These are phyloP conservation scores for Cupressus sempervirens DNA, from an alignment of 75 land plant species.

Conservation along the genomic window DNA sequence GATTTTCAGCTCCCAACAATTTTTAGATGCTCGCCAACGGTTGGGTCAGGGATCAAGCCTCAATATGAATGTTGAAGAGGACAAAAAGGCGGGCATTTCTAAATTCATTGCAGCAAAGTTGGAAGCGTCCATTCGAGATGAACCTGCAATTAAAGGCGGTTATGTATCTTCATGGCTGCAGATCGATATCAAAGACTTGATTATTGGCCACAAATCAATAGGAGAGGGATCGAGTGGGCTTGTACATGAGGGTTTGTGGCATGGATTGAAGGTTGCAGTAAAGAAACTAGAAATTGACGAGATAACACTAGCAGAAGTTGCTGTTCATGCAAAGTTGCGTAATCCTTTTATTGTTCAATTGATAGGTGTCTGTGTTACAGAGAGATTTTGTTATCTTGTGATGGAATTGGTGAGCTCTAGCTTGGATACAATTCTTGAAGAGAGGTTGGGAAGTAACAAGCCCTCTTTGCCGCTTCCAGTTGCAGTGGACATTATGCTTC, in stretches of 20 bases:
- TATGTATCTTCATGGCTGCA: neutral
- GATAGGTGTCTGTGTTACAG: neutral
- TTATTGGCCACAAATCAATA: neutral
- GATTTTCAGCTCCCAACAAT: neutral
- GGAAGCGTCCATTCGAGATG: neutral
- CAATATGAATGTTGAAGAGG: constrained; percentile 3
- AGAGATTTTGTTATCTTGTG: constrained; percentile 5
- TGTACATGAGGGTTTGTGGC: constrained; percentile 18
- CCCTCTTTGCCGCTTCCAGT: constrained; percentile 9
- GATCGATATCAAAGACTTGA: constrained; percentile 16
- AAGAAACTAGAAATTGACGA: neutral
- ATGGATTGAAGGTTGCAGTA: constrained; percentile 14
- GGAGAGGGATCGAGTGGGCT: neutral
- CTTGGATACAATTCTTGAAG: neutral
- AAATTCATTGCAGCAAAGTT: neutral
- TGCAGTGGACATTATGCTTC: constrained; percentile 19
- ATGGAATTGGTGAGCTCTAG: constrained; percentile 12
- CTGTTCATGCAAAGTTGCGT: neutral
- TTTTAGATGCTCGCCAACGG: neutral
- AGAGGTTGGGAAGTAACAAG: neutral
- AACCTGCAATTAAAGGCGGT: neutral
- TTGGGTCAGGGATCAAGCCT: neutral
- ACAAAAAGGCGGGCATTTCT: neutral
- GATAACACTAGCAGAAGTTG: neutral
- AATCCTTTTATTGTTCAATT: constrained; percentile 15